These are phyloP conservation scores for Diophrys sp. DNA, from an alignment of 73 alveolate genomes.

Conservation along the genomic window DNA sequence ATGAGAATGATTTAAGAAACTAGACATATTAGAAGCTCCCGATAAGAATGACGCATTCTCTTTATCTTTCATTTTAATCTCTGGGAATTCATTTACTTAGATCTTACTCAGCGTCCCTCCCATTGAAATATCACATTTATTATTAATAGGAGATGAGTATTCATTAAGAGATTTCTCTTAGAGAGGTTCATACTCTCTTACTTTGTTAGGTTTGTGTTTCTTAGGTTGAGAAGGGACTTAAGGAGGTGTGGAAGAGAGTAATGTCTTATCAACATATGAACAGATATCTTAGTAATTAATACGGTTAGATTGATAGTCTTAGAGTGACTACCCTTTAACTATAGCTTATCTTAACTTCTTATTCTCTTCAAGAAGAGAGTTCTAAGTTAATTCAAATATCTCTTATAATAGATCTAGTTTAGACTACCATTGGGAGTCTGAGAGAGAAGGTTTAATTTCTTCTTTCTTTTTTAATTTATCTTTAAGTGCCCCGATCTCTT, in stretches of 20 bases:
- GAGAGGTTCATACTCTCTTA: too few species aligned
- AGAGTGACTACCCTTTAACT: not conserved
- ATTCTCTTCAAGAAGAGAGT: not conserved
- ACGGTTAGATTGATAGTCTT: too few species aligned
- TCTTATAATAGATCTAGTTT: not conserved
- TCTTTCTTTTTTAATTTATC: not conserved
- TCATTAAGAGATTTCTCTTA: too few species aligned
- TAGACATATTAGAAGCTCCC: too few species aligned
- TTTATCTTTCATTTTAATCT: not conserved
- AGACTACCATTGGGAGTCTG: not conserved
- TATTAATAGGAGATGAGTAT: not conserved
- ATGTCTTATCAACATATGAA: too few species aligned
- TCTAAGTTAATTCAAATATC: not conserved
- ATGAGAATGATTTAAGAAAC: too few species aligned
- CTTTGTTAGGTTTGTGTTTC: too few species aligned
- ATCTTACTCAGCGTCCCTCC: not conserved
- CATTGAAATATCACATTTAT: not conserved
- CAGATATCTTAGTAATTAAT: too few species aligned
- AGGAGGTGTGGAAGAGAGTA: too few species aligned
- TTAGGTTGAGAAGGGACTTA: too few species aligned
- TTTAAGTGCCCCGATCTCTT: not conserved
- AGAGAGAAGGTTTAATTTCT: not conserved
- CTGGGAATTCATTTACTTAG: not conserved
- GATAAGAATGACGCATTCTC: too few species aligned
- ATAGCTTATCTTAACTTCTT: not conserved